Base-by-base conservation (phyloP, 352 stramenopile genomes). In the Pythium aristosporum region DNA sequence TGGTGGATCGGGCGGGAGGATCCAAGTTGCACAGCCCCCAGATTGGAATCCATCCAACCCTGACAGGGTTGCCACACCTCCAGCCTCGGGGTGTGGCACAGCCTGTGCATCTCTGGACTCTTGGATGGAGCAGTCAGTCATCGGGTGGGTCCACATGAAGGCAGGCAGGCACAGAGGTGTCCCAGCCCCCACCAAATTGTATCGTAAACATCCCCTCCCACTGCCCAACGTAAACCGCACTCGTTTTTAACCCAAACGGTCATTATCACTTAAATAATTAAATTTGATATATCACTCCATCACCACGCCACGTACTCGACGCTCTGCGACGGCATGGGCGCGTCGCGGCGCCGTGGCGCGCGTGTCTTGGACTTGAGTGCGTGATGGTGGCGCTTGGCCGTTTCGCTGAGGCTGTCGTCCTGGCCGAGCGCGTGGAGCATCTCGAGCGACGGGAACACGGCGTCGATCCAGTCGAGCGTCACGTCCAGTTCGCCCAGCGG, bases 401-500 rank as follows among this genome's bases (percentile, higher is more conserved):
- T 48, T 9, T 46, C 21, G 34, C 7, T 41, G 68, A 53, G 81
- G 82, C 37, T 42, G 36, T 58, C 51, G 36, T 48, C 47, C 51
- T 36, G 47, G 51, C 47, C 51, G 4, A 58, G 51, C 21, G 37
- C 10, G 10, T 16, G 10, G 37, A 16, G 10, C 37, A 42, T 42
- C 37, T 42, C 37, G 37, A 42, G 37, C 37, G 37, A 42, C 39
- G 79, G 71, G 52, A 88, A 90, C 41, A 90, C 67, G n/a, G 73
- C 73, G 69, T 90, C 81, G 46, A 90, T 76, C 79, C 79, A 90
- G 30, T 82, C 68, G 42, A 78, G 68, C 44, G 56, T 16, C 15
- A 18, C 37, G 37, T 42, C 37, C 37, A 16, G 37, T 16, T 52
- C 11, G 37, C 34, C 49, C 13, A 20, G 32, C 18, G 44, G 28